Evolutionary conservation across 2,329 filamentous ascomycete genomes (phyloP).

Genomic region (Botrytis hyacinthi): DNA sequence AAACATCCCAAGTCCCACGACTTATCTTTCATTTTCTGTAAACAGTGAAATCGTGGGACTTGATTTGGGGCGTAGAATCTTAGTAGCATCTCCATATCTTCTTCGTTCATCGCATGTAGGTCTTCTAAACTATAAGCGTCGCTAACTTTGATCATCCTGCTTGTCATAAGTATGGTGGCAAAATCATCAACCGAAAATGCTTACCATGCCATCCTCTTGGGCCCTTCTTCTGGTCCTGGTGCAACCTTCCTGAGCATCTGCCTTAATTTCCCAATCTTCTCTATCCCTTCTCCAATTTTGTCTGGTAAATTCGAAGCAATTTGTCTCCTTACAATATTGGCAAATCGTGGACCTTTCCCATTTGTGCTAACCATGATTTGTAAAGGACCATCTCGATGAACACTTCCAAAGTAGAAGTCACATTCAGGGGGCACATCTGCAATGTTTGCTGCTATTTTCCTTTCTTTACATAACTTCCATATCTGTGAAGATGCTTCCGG

Average conservation of each 20-base stretch:
- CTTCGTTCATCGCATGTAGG: constrained; percentile 75
- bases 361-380: constrained; percentile 99
- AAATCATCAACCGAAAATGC: constrained; percentile 34
- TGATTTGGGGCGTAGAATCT: constrained; percentile 62
- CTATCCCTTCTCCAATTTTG: constrained; percentile 81
- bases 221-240: constrained; percentile 68
- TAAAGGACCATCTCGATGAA: constrained; percentile 89
- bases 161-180: constrained; percentile 36
- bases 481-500: constrained; percentile 84
- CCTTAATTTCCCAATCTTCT: constrained; percentile 77
- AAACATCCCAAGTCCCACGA: constrained; percentile 55
- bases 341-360: constrained; percentile 88
- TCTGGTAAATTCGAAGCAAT: constrained; percentile 75
- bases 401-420: constrained; percentile 97
- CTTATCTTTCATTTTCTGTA: constrained; percentile 52
- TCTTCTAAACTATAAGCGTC: constrained; percentile 83
- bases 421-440: constrained; percentile 96
- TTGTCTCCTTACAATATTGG: constrained; percentile 77
- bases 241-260: constrained; percentile 75
- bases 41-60: constrained; percentile 54
- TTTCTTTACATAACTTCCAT: constrained; percentile 90
- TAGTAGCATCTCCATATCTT: constrained; percentile 81
- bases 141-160: constrained; percentile 88
- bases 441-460: constrained; percentile 85
- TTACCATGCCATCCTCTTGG: constrained; percentile 87